Percentiles rank a stretch among this genome's conserved stretches.
Evolutionary conservation across 768 basidiomycete species (phyloP).

Genomic region (Macrolepiota albuminosa): DNA sequence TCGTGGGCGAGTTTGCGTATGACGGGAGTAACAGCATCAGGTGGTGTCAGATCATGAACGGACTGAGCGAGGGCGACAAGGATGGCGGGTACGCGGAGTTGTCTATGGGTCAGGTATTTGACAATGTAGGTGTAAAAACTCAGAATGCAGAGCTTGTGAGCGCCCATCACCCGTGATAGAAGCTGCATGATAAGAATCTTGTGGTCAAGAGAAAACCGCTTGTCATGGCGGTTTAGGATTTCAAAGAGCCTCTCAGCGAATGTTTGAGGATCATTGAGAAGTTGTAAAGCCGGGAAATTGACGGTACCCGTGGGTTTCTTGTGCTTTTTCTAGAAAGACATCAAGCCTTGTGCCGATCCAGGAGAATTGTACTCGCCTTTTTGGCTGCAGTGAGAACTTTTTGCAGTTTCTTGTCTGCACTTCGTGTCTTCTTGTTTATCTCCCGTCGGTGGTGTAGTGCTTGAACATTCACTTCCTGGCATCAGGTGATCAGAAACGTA

Average conservation of each 20-base stretch:
- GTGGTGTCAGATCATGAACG: constrained; percentile 92
- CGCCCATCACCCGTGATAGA: constrained; percentile 87
- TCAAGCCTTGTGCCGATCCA: constrained; percentile 1
- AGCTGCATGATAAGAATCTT: constrained; percentile 97
- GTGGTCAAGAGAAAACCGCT: constrained; percentile 94
- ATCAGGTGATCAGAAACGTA: constrained; percentile 6
- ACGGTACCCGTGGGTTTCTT: constrained; percentile 30
- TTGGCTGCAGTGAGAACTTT: constrained; percentile 71
- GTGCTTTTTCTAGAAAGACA: constrained; percentile 26
- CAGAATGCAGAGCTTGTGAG: constrained; percentile 89
- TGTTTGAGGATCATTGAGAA: constrained; percentile 92
- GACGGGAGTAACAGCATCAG: constrained; percentile 86
- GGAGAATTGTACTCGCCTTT: constrained; percentile 42
- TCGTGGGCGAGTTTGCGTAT: constrained; percentile 90
- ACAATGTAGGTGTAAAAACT: constrained; percentile 95
- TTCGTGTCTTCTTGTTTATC: constrained; percentile 89
- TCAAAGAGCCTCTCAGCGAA: constrained; percentile 94
- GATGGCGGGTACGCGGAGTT: constrained; percentile 89
- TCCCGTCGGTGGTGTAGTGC: constrained; percentile 81
- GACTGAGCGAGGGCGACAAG: constrained; percentile 93
- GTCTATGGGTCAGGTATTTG: constrained; percentile 89
- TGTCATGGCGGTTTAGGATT: constrained; percentile 78
- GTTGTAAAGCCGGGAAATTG: constrained; percentile 91
- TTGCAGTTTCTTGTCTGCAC: constrained; percentile 75
- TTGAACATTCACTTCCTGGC: constrained; percentile 60